phyloP scores from a whole-genome alignment of 352 stramenopile species.

The Pythium pectinolyticum region DNA sequence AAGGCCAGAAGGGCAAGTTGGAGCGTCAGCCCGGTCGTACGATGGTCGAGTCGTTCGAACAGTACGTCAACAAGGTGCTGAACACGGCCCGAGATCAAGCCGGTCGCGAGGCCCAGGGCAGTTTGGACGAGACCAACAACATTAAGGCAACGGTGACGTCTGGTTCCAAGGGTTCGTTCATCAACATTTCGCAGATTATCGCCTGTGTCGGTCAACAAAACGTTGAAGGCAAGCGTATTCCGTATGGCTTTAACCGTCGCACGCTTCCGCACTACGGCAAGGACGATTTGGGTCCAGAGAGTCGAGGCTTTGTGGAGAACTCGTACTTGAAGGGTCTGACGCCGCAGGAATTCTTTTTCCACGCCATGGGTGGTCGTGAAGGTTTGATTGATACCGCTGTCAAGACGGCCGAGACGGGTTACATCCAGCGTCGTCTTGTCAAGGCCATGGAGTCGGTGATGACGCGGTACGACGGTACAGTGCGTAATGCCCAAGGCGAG shows the following conservation, averaged over 20 bases:
- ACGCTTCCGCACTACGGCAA: conserved; percentile 96
- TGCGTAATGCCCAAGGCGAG: conserved; percentile 92
- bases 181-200: conserved; percentile 99
- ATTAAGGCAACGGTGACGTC: conserved; percentile 99
- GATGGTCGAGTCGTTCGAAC: conserved; percentile 99
- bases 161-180: conserved; percentile 99
- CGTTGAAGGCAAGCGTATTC: conserved; percentile 98
- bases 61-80: conserved; percentile 96
- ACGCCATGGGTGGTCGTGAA: conserved; percentile 99
- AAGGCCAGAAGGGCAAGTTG: conserved; percentile 97
- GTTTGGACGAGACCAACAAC: conserved; percentile 96
- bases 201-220: conserved; percentile 99
- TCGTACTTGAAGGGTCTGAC: conserved; percentile 97
- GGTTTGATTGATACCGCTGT: conserved; percentile 99
- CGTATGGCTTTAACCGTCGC: conserved; percentile 93
- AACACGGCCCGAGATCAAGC: conserved; percentile 88
- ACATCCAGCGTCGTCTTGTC: conserved; percentile 99
- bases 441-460: conserved; percentile 99
- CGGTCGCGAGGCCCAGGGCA: conserved; percentile 77
- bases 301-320: conserved; percentile 99
- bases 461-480: conserved; percentile 98
- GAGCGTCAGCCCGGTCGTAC: conserved; percentile 98
- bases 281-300: conserved; percentile 98
- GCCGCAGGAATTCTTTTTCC: conserved; percentile 99
- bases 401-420: conserved; percentile 99